Base-by-base conservation (phyloP, 352 stramenopile species). In the Halophytophthora batemanensis region DNA sequence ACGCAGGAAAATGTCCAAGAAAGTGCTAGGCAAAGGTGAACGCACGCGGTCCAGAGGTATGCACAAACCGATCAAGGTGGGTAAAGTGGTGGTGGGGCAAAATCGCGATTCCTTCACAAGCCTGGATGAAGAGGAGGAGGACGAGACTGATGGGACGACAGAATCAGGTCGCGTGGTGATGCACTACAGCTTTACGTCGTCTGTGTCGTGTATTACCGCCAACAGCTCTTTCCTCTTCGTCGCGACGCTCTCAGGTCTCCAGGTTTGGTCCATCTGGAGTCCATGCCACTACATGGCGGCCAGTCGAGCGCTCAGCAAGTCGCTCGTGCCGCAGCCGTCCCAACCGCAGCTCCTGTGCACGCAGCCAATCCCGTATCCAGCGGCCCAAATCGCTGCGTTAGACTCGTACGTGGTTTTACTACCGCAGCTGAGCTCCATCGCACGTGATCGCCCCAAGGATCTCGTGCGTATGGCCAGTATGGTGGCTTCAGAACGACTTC, bases 181-280 rank as follows among this genome's bases (percentile, higher is more conserved):
- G 74, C 77, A 91, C 53, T 94, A 94, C 54, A 74, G 58, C 15
- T 92, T 94, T 58, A 72, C 74, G 21, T 80, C 74, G 2, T 64
- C 69, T 0, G 76, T 90, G 22, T 71, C 70, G 2, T 78, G 57
- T 31, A 82, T 94, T 47, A 74, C 80, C 0, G 83, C 83, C 28
- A 94, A 94, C 53, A 94, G 83, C 49, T 92, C 81, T 11, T 94
- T 92, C 42, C 61, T 94, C 19, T 94, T 94, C 55, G 83, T 82
- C 2, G 79, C 74, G 19, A 87, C 83, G 28, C 64, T 78, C 5
- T 76, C 80, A 1, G 74, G 69, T 0, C 46, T 94, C 13, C 81
- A 94, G 56, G 74, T 94, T 1, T 94, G 83, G 83, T 90, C 81
- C 10, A 88, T 94, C 36, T 94, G 83, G 83, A 94, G 80, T 50